Base-by-base conservation (phyloP, 495 filamentous ascomycete species). In the Filosporella fistucella region DNA sequence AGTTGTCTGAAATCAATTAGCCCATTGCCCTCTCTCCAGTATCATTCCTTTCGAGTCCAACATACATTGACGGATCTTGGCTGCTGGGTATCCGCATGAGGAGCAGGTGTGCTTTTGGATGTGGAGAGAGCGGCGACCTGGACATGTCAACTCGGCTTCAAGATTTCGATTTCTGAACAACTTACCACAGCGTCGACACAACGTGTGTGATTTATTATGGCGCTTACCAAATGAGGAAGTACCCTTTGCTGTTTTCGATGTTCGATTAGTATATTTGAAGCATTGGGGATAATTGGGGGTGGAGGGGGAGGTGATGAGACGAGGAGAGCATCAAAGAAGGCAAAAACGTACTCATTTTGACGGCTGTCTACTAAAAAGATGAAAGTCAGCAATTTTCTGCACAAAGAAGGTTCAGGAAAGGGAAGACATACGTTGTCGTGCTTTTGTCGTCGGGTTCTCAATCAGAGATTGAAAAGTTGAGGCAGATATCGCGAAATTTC, bases 141-240 rank as follows among this genome's bases (percentile, higher is more conserved):
- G 61, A 57, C 6, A 29, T 10, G 8, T 41, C 14, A 38, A 38
- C 23, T 22, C 18, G 17, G 17, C 4, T 41, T 24, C 20, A 17
- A 26, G 38, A 45, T 16, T 39, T 9, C 30, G 47, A 32, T 42
- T 28, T 78, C n/a, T n/a, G n/a, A n/a, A n/a, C n/a, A n/a, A 86
- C 85, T 78, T 69, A 95, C 93, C 93, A 85, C 93, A 98, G 72
- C 93, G 94, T 80, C 94, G 84, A 88, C 93, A 98, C 69, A 98
- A 81, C 62, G 88, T 93, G 81, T 98, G 93, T 72, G 94, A 89
- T 80, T 98, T 98, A 80, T 91, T 98, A 29, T 98, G 88, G 81
- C 89, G 89, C 82, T 91, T 93, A 73, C 90, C 91, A 72, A 95
- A 95, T 77, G 85, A 89, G 69, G 86, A 89, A 67, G 90, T 95